Conservation (phyloP, 257 asterid species). For the Gentiana straminea region DNA sequence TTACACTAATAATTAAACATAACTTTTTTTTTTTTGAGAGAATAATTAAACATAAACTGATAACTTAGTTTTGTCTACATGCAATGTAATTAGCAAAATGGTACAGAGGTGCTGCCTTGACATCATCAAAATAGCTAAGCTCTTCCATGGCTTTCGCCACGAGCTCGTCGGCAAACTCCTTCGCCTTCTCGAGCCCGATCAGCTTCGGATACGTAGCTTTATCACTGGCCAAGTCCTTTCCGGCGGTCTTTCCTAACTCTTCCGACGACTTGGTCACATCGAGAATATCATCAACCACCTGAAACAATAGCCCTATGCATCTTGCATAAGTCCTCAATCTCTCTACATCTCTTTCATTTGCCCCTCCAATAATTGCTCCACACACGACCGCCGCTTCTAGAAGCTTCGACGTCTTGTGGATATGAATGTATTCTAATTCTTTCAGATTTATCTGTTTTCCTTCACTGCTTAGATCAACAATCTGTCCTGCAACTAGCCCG, state of each 20-base stretch:
- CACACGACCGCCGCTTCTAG: slow-evolving; percentile 67
- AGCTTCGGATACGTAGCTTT: slow-evolving; percentile 65
- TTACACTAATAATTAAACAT: too few relatives aligned
- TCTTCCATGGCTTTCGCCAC: slow-evolving; percentile 41
- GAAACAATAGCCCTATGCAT: slow-evolving; percentile 51
- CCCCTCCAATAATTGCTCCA: slow-evolving; percentile 71
- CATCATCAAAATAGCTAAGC: slow-evolving; percentile 36
- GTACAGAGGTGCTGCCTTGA: slow-evolving; percentile 50
- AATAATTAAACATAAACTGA: not conserved
- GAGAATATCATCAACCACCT: slow-evolving; percentile 67
- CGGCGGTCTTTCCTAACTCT: slow-evolving; percentile 62
- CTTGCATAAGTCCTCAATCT: slow-evolving; percentile 47
- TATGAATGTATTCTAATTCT: slow-evolving; percentile 52
- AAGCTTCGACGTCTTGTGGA: slow-evolving; percentile 57
- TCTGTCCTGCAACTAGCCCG: slow-evolving; percentile 65
- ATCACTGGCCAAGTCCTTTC: slow-evolving; percentile 40
- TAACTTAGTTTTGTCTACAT: slow-evolving; percentile 30
- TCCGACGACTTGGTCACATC: slow-evolving; percentile 48
- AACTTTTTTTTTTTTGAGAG: too few relatives aligned
- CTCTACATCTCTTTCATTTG: slow-evolving; percentile 34
- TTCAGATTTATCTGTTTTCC: slow-evolving; percentile 36
- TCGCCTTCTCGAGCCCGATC: slow-evolving; percentile 53
- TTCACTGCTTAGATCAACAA: slow-evolving; percentile 42
- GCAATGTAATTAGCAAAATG: slow-evolving; percentile 57
- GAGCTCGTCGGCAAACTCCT: slow-evolving; percentile 33